phyloP scores from a whole-genome alignment of 306 rosid species.

The Sicyos baderoa region DNA sequence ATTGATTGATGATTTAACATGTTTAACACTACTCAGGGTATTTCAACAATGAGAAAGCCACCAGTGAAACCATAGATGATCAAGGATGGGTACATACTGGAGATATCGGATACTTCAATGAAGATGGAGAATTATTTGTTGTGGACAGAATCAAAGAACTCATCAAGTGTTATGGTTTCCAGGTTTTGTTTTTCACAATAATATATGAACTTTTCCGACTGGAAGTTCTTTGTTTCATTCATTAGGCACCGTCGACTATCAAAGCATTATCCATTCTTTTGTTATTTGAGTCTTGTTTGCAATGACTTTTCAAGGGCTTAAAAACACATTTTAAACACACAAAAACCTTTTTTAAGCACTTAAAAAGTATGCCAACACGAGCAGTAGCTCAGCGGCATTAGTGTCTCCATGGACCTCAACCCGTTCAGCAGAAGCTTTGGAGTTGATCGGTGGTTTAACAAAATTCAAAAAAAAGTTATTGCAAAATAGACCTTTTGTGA shows the following conservation, averaged over 20 bases:
- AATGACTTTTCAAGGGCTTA: too few species aligned
- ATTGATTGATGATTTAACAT: too few species aligned
- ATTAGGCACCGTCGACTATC: not conserved
- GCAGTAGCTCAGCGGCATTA: too few species aligned
- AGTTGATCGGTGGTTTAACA: too few species aligned
- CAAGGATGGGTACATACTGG: conserved; percentile 41
- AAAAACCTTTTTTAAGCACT: too few species aligned
- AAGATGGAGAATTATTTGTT: conserved; percentile 30
- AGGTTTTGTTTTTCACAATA: conserved; percentile 21
- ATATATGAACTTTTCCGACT: not conserved
- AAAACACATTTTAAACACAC: too few species aligned
- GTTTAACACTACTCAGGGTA: conserved; percentile 25
- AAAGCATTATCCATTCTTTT: not conserved
- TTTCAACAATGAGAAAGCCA: conserved; percentile 37
- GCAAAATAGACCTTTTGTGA: not conserved
- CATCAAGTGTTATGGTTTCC: conserved; percentile 37
- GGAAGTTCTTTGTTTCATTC: not conserved
- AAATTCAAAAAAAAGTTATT: too few species aligned
- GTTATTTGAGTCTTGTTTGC: too few species aligned
- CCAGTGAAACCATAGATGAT: conserved; percentile 30
- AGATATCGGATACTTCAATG: conserved; percentile 44
- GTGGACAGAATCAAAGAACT: conserved; percentile 48
- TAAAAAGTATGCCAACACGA: too few species aligned
- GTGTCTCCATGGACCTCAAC: too few species aligned
- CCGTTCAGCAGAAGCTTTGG: too few species aligned